phyloP scores from a whole-genome alignment of 2,329 filamentous ascomycete species.

The Nakataea oryzae region DNA sequence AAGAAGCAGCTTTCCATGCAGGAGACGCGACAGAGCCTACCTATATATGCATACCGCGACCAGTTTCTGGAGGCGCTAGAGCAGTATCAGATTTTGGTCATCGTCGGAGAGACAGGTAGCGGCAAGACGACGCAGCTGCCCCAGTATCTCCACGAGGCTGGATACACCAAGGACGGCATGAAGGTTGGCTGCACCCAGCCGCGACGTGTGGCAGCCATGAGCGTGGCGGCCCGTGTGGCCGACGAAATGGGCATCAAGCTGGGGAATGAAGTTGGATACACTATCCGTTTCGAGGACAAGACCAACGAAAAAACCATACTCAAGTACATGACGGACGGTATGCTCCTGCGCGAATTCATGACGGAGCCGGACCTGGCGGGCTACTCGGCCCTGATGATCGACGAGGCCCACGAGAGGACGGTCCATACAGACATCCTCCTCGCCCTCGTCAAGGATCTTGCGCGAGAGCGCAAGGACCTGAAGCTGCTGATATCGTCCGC shows the following conservation, averaged over 20 bases:
- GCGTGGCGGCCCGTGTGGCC: conserved; percentile 87
- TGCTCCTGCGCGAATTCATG: conserved; percentile 82
- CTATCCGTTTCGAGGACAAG: conserved; percentile 88
- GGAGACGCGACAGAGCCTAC: conserved; percentile 80
- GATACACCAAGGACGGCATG: conserved; percentile 72
- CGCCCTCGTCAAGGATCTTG: conserved; percentile 80
- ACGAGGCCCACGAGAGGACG: conserved; percentile 93
- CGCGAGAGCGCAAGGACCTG: conserved; percentile 70
- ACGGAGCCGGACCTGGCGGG: conserved; percentile 74
- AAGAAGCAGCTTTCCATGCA: conserved; percentile 81
- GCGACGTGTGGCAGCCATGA: conserved; percentile 92
- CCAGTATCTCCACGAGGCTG: conserved; percentile 86
- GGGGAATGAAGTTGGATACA: conserved; percentile 87
- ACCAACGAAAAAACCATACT: conserved; percentile 85
- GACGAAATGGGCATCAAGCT: conserved; percentile 88
- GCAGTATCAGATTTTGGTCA: conserved; percentile 77
- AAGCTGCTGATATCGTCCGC: conserved; percentile 89
- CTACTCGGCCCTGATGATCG: conserved; percentile 89
- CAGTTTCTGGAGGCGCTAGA: conserved; percentile 79
- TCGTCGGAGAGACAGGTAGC: conserved; percentile 89
- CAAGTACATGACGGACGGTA: conserved; percentile 97
- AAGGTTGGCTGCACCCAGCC: conserved; percentile 93
- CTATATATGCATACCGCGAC: conserved; percentile 81
- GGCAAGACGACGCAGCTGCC: conserved; percentile 95
- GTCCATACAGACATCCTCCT: conserved; percentile 85